phyloP scores from a whole-genome alignment of 2,329 filamentous ascomycete genomes.

The Paramyrothecium roridum region DNA sequence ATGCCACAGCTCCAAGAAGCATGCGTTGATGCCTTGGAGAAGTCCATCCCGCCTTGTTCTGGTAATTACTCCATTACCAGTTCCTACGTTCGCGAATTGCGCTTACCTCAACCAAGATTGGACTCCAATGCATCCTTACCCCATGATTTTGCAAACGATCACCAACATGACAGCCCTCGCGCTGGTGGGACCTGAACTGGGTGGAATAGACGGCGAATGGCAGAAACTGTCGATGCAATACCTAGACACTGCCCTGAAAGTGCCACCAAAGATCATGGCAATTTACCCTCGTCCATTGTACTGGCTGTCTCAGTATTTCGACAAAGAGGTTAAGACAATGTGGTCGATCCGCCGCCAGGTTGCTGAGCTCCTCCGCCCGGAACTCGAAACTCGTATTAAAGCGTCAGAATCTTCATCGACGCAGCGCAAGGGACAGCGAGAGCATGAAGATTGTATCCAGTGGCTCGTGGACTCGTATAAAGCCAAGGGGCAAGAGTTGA shows the following conservation, averaged over 20 bases:
- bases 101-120: too few species aligned
- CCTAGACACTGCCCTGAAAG: neutral
- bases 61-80: neutral
- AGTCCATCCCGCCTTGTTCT: neutral
- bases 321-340: neutral
- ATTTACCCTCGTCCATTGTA: neutral
- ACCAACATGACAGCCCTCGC: neutral
- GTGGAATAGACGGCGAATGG: neutral
- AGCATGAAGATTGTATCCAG: neutral
- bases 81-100: too few species aligned
- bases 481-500: neutral
- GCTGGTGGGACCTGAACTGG: neutral
- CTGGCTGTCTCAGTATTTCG: neutral
- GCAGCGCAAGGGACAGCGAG: neutral
- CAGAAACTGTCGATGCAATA: neutral
- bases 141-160: neutral
- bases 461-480: neutral
- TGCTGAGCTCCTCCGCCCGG: neutral
- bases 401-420: neutral
- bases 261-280: neutral
- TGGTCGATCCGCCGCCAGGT: neutral
- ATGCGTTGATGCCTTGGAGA: neutral
- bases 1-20: neutral
- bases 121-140: neutral
- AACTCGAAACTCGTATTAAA: neutral